These are phyloP conservation scores for Sphagnum magellanicum DNA, from an alignment of 228 moss, liverwort and hornwort species.

Conservation along the genomic window DNA sequence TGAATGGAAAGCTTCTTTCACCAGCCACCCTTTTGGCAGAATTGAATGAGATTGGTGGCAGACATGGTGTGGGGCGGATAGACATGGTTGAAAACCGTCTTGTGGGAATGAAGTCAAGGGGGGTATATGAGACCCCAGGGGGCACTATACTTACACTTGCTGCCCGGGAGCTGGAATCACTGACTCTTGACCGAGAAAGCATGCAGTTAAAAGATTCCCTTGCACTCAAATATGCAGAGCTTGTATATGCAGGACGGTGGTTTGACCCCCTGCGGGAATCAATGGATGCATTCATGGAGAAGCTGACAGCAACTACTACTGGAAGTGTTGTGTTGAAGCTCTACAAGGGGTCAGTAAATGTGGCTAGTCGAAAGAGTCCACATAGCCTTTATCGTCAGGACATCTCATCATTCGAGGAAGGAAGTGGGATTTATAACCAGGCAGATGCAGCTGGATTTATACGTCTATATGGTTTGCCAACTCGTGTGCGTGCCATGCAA, in stretches of 20 bases:
- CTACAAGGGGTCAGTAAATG: constrained; percentile 64
- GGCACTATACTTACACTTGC: constrained; percentile 80
- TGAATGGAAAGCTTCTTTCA: constrained; percentile 46
- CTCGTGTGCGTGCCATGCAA: constrained; percentile 74
- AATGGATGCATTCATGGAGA: constrained; percentile 94
- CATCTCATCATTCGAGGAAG: constrained; percentile 96
- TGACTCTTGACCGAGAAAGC: constrained; percentile 89
- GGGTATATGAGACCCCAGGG: constrained; percentile 94
- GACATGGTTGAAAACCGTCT: constrained; percentile 96
- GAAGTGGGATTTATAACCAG: constrained; percentile 84
- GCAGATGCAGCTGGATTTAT: constrained; percentile 93
- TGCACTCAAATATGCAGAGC: constrained; percentile 83
- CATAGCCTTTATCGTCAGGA: constrained; percentile 84
- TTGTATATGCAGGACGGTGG: constrained; percentile 92
- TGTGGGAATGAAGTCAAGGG: constrained; percentile 92
- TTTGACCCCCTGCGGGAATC: constrained; percentile 94
- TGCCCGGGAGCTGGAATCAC: constrained; percentile 74
- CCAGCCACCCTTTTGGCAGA: constrained; percentile 63
- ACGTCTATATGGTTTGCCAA: constrained; percentile 84
- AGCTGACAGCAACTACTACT: constrained; percentile 73
- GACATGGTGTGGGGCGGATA: constrained; percentile 83
- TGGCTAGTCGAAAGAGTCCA: constrained; percentile 76
- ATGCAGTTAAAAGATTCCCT: constrained; percentile 82
- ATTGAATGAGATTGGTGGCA: constrained; percentile 71
- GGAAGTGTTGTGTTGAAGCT: constrained; percentile 81